Evolutionary conservation across 305 asterid species (phyloP), one percentile per base, ranked within the genome.

Genomic region (Solanum hybrid): DNA sequence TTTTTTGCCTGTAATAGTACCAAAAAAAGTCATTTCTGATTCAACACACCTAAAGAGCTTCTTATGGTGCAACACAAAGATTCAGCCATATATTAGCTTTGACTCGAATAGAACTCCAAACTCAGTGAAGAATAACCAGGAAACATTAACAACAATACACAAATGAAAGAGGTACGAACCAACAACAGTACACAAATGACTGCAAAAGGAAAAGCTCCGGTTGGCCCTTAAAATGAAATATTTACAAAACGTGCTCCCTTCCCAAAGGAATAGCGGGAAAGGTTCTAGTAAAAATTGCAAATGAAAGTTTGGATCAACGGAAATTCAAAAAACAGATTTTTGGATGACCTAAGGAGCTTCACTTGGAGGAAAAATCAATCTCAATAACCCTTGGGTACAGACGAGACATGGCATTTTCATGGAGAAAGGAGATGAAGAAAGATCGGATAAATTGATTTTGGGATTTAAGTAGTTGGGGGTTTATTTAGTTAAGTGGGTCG

Each of bases 191-290:
- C 0, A 60, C 72, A 60, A 60, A 60, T 60, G 27, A 60, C 26
- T 60, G 26, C 26, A 60, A 0, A 60, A 60, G 0, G 72, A 3
- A 60, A 60, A 60, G 26, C 0, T 60, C 26, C 2, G 72, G 12
- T 60, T 60, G 5, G 0, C 12, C 72, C 72, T 60, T 60, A 60
- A 22, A 60, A 60, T 19, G 71, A 60, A 60, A 60, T 60, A 60
- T 60, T 60, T 19, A 60, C 71, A 60, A 19, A 60, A 19, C 0
- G 2, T 1, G 71, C 71, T 60, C 26, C 22, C 0, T 60, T 60
- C 3, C 71, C 5, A 0, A 17, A 60, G 11, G 71, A 60, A 3
- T 0, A 60, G 3, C 26, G 0, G 0, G 11, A 19, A 60, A 3
- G 71, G 4, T 60, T 60, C 71, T 60, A 60, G 71, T 60, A 19